Base-by-base conservation (phyloP, 2,329 filamentous ascomycete genomes). In the Fusarium siculi region DNA sequence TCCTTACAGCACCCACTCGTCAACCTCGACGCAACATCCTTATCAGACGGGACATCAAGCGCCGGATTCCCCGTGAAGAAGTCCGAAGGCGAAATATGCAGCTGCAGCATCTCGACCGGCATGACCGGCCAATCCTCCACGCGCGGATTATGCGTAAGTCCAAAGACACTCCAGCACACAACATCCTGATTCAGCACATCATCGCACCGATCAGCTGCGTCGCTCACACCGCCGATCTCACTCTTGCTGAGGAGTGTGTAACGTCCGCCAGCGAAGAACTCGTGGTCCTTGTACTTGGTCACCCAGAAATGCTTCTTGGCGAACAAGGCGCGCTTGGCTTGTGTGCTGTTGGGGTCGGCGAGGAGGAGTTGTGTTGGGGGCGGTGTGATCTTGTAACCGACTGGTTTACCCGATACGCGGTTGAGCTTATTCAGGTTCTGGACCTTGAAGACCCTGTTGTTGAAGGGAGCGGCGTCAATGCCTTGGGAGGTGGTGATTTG, bases 371-470 rank as follows among this genome's bases (percentile, higher is more conserved):
- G 83, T 3, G 81, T 83, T 2, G 82, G 65, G 1, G 81, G 80
- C 6, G 84, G 79, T 9, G 84, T 77, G 4, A 89, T 78, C 66
- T 86, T 87, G 80, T 85, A 88, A 0, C 83, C 85, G 5, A 87
- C 83, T 0, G 85, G 83, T 7, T 82, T 85, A 5, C 82, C 81
- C 5, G 84, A 85, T 9, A 84, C 80, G 0, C 81, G 79, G 70
- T 89, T 88, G 10, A 71, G 77, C 23, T 79, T 77, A 7, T 73
- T 72, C 50, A 82, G 78, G 72, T 89, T 89, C 61, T 87, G 80
- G 11, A 89, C 82, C 66, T 87, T 87, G 80, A 88, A 86, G 5
- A 82, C 79, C 16, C 86, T 82, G 71, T 89, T 88, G 62, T 81
- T 84, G 43, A 80, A 76, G 1, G 86, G 85, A 42, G 85, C 85